Evolutionary conservation across 805 yeast species (phyloP).

Genomic region (Wilhelminamyces savonicus): DNA sequence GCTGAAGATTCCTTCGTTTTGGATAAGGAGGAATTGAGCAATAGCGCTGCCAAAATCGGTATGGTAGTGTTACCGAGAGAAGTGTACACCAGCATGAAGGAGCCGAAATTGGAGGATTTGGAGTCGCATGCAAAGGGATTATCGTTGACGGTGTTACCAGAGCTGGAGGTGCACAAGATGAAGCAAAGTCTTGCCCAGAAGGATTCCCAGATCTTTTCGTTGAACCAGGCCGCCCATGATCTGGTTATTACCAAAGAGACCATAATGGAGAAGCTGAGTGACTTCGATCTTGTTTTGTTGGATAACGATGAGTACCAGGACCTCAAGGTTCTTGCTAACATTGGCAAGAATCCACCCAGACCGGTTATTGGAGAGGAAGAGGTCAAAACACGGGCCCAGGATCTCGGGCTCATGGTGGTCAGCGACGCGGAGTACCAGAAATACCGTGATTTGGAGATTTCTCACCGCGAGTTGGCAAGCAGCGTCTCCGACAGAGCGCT

Average conservation of each 20-base stretch:
- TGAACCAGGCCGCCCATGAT: conserved; percentile 7
- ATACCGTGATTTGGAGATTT: conserved; percentile 7
- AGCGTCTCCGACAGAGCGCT: conserved; percentile 10
- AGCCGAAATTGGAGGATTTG: conserved; percentile 3
- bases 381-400: conserved; percentile 19
- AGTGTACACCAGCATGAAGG: conserved; percentile 12
- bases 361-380: conserved; percentile 6
- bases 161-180: conserved; percentile 15
- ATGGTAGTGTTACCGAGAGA: conserved; percentile 15
- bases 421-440: conserved; percentile 20
- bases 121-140: conserved; percentile 8
- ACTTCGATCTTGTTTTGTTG: conserved; percentile 8
- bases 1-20: conserved; percentile 25
- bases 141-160: conserved; percentile 19
- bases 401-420: conserved; percentile 19
- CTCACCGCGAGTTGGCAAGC: conserved; percentile 7
- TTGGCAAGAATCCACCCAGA: no score
- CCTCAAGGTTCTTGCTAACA: conserved; percentile 2
- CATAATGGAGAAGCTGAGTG: conserved; percentile 8
- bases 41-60: conserved; percentile 20
- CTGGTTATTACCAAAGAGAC: conserved; percentile 14
- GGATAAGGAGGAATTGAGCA: conserved; percentile 18
- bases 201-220: conserved; percentile 21
- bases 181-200: conserved; percentile 24
- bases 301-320: conserved; percentile 9